Base-by-base conservation (phyloP, 1,284 basidiomycete genomes). In the Dichomitus squalens region DNA sequence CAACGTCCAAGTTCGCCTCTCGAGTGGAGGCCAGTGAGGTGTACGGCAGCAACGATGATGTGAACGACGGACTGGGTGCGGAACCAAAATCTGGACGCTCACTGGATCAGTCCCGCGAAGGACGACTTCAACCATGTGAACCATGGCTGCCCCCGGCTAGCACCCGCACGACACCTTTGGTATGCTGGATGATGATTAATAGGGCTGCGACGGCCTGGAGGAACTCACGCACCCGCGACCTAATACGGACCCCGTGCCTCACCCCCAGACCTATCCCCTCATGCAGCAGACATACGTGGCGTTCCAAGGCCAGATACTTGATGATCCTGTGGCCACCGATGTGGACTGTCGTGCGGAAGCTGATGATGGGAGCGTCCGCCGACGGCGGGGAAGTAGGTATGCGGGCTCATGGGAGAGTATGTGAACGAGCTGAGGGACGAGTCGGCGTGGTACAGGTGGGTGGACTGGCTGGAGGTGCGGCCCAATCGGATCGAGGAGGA, bases 81-180 rank as follows among this genome's bases (percentile, higher is more conserved):
- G 27, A 78, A 76, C 18, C 74, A 88, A 44, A 86, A 91, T 47
- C 72, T 91, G 34, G 88, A 90, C 54, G 88, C 89, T 1, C 79
- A 84, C 61, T 91, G 88, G 88, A 73, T 85, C 53, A 85, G 79
- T 48, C 89, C 89, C 5, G 85, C 84, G 1, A 88, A 90, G 67
- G 77, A 83, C 46, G 90, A 80, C 80, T 86, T 83, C 50, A 70
- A 73, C 9, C 68, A 78, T 53, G 66, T 70, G 1, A 72, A 79
- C 53, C 75, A 76, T 5, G 63, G 76, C 12, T 75, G 76, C 25
- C 73, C 72, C 1, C 65, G 70, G 1, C 72, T 74, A 11, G 75
- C 84, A 7, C 75, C 71, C 3, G 85, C 88, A 0, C 68, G 78
- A 2, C 88, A 90, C 65, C 88, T 87, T 0, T 86, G 70, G 71